These are phyloP conservation scores for Exutisphaerella laricina DNA, from an alignment of 2,329 filamentous ascomycete genomes.

Conservation along the genomic window DNA sequence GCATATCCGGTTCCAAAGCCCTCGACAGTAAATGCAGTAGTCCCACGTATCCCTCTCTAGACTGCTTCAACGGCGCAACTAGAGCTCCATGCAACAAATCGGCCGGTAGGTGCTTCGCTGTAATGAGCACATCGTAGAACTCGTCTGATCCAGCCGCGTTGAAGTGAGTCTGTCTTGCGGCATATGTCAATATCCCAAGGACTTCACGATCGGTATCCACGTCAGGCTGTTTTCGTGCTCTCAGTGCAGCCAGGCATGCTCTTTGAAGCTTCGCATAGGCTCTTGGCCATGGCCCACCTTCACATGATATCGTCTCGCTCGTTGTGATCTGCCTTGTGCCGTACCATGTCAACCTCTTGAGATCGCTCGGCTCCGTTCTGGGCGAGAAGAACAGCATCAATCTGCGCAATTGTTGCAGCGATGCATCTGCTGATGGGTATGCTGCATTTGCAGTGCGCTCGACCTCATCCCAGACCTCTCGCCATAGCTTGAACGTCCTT, in stretches of 20 bases:
- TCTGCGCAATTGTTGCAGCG: constrained; percentile 38
- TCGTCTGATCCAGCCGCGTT: constrained; percentile 21
- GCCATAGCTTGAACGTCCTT: constrained; percentile 52
- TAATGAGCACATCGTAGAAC: constrained; percentile 31
- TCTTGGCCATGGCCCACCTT: constrained; percentile 36
- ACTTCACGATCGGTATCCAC: constrained; percentile 20
- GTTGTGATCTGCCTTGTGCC: constrained; percentile 35
- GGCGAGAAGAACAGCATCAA: constrained; percentile 42
- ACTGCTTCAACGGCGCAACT: constrained; percentile 30
- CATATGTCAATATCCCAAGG: constrained; percentile 28
- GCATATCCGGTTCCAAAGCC: constrained; percentile 25
- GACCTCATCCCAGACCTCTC: constrained; percentile 57
- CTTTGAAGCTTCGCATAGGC: constrained; percentile 40
- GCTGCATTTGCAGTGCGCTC: constrained; percentile 32
- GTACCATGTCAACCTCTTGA: constrained; percentile 38
- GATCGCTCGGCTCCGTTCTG: constrained; percentile 34
- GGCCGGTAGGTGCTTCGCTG: constrained; percentile 15
- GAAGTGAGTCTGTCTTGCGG: constrained; percentile 33
- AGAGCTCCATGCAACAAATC: constrained; percentile 29
- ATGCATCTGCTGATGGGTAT: constrained; percentile 37
- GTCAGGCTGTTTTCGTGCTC: constrained; percentile 16
- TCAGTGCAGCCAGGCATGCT: constrained; percentile 30
- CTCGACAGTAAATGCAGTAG: constrained; percentile 26
- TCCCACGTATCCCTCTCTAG: constrained; percentile 24
- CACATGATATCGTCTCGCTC: constrained; percentile 20